Evolutionary conservation across 169 alveolate genomes (phyloP).

Genomic region (Plasmodium sp.): DNA sequence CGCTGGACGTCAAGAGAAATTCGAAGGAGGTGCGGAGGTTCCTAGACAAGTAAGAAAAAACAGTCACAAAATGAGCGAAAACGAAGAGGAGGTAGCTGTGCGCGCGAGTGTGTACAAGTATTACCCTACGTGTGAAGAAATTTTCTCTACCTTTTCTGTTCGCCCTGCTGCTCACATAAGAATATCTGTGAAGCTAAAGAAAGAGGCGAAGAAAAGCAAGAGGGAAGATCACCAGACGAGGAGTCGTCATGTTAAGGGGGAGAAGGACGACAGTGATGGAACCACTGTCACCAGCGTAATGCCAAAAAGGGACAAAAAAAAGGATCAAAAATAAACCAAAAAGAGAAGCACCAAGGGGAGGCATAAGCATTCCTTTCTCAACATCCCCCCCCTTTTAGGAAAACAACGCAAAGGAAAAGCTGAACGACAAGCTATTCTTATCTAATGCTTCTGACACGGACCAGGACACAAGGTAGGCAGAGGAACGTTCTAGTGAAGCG

Average conservation of each 20-base stretch:
- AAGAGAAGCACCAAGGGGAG: not conserved
- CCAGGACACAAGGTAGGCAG: conserved; percentile 7
- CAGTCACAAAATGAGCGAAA: not conserved
- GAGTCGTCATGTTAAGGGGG: not conserved
- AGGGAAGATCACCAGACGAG: not conserved
- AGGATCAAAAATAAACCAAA: not conserved
- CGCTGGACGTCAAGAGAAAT: conserved; percentile 18
- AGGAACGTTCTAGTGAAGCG: not conserved
- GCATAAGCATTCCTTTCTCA: not conserved
- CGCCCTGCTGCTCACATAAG: not conserved
- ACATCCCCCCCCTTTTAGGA: not conserved
- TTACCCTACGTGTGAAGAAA: not conserved
- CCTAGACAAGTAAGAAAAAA: conserved; percentile 31
- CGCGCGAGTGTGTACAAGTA: not conserved
- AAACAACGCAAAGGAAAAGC: not conserved
- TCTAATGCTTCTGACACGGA: not conserved
- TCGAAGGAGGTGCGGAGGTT: conserved; percentile 39
- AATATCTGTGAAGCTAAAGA: not conserved
- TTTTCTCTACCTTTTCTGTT: not conserved
- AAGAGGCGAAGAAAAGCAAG: not conserved
- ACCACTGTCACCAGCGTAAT: not conserved
- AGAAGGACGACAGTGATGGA: not conserved
- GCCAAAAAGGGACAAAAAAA: not conserved
- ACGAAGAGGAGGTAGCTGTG: not conserved
- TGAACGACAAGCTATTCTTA: not conserved